phyloP scores from a whole-genome alignment of 2,329 filamentous ascomycete genomes.

The Ophiocordyceps camponoti-saundersi region DNA sequence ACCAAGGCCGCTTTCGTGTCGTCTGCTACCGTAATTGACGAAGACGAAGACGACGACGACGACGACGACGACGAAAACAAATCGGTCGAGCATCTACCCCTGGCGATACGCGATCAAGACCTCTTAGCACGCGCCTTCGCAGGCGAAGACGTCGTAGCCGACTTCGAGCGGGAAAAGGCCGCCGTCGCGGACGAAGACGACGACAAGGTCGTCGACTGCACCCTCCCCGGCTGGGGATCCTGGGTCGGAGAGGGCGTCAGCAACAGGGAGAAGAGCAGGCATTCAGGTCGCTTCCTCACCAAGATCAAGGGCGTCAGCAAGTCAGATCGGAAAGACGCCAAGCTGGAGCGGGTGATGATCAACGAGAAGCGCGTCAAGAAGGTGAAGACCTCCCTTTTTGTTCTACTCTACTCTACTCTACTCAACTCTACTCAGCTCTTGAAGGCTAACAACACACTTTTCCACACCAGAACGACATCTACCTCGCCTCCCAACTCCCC shows the following conservation, averaged over 20 bases:
- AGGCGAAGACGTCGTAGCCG: constrained; percentile 65
- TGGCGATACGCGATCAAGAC: constrained; percentile 42
- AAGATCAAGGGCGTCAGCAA: constrained; percentile 59
- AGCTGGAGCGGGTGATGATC: constrained; percentile 72
- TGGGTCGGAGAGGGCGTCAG: constrained; percentile 79
- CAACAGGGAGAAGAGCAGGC: constrained; percentile 47
- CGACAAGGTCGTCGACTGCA: constrained; percentile 65
- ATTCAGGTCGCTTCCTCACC: constrained; percentile 44
- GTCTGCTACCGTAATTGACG: not conserved
- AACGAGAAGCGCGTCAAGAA: constrained; percentile 85
- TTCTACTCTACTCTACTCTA: not conserved
- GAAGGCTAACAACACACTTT: too few relatives aligned
- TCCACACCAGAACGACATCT: constrained; percentile 72
- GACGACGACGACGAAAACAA: constrained; percentile 25
- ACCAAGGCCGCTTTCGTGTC: not conserved
- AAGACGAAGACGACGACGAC: constrained; percentile 6
- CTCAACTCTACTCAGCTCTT: not conserved
- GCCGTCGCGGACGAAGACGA: constrained; percentile 58
- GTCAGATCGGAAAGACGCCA: constrained; percentile 64
- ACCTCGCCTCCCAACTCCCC: constrained; percentile 68
- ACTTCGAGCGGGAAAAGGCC: constrained; percentile 70
- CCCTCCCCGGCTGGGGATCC: constrained; percentile 85
- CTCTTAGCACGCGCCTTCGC: constrained; percentile 76
- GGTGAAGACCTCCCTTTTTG: constrained; percentile 25
- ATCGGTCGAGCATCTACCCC: constrained; percentile 31